Base-by-base conservation (phyloP, 352 stramenopile genomes). In the Phytophthora fragariae region DNA sequence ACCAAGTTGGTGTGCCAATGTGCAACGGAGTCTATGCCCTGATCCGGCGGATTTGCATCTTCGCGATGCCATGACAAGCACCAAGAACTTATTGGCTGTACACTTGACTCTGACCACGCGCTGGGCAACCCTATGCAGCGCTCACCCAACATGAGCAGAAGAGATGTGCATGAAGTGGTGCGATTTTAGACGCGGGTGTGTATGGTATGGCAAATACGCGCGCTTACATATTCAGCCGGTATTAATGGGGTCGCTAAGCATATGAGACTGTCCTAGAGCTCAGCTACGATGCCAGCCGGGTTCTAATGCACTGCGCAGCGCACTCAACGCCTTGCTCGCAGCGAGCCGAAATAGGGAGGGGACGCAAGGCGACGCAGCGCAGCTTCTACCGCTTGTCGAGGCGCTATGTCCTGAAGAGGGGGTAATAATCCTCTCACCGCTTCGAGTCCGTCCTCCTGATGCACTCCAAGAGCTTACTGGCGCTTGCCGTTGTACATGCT, bases 401-500 rank as follows among this genome's bases (percentile, higher is more conserved):
- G 62, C 68, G 53, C 68, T 75, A 5, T 39, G 57, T 70, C 67
- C 41, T 79, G 57, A 73, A 69, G 57, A 72, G 71, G 59, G 37
- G 50, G 24, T 56, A 33, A 44, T 62, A 29, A 58, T 68, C 53
- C 52, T 70, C 68, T 76, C 72, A 41, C 41, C 62, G 72, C 68
- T 72, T 73, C 29, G 49, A 58, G n/a, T 29, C 59, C 47, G 58
- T 58, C 52, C 37, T 54, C 15, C 47, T 58, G 49, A 21, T 54
- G 12, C 47, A 19, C 39, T 65, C n/a, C 37, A 44, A 56, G 55
- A 29, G 37, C 62, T 78, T 82, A 82, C 72, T 75, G 58, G 46
- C 35, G 79, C 83, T 97, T 95, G 78, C 90, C 90, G 79, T 96
- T 88, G 80, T 90, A 91, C 76, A 98, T 76, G 76, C 89, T 99